These are phyloP conservation scores for Colletotrichum chrysophilum DNA, from an alignment of 2,329 filamentous ascomycete species.

Conservation along the genomic window DNA sequence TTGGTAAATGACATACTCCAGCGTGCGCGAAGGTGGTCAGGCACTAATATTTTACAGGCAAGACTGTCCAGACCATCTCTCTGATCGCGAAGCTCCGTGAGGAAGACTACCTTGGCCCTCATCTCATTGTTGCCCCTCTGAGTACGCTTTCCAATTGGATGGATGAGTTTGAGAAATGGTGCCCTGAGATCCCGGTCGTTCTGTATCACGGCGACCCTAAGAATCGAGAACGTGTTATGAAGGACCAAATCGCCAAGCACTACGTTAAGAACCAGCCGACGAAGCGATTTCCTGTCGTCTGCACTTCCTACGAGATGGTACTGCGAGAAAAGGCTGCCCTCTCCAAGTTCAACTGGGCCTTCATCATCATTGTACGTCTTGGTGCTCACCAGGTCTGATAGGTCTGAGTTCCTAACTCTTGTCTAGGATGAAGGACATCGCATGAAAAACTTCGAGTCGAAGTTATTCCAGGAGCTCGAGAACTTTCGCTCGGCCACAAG, in stretches of 20 bases:
- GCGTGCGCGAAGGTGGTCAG: neutral
- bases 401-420: constrained; percentile 11
- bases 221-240: constrained; percentile 78
- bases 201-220: constrained; percentile 88
- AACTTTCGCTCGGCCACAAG: constrained; percentile 90
- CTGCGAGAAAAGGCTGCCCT: constrained; percentile 86
- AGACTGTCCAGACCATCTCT: constrained; percentile 90
- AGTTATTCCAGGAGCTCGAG: constrained; percentile 86
- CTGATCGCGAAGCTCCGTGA: constrained; percentile 88
- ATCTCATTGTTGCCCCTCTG: constrained; percentile 87
- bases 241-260: constrained; percentile 71
- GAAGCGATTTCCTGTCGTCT: constrained; percentile 84
- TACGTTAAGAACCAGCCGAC: constrained; percentile 65
- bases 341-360: constrained; percentile 89
- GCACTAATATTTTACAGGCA: constrained; percentile 55
- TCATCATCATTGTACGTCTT: constrained; percentile 82
- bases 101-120: constrained; percentile 84
- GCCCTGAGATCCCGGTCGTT: constrained; percentile 84
- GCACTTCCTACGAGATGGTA: constrained; percentile 96
- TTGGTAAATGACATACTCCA: constrained; percentile 50
- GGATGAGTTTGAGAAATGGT: constrained; percentile 91
- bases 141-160: constrained; percentile 97
- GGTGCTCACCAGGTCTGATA: neutral
- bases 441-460: constrained; percentile 95
- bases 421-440: constrained; percentile 88